Evolutionary conservation across 257 asterid species (phyloP).

Genomic region (Misopates orontium): DNA sequence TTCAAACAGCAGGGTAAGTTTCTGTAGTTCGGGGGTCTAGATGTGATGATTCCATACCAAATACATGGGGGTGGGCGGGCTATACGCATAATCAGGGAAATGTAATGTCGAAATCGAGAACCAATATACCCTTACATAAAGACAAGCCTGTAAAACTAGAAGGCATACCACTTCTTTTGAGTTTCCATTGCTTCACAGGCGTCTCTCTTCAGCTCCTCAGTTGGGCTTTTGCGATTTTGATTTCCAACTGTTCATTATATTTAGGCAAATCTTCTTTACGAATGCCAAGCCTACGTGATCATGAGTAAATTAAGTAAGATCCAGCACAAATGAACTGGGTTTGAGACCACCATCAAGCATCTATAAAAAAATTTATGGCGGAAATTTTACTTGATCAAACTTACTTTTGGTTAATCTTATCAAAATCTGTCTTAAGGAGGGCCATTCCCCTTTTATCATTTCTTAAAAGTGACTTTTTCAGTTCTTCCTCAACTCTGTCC

Average conservation of each 20-base stretch:
- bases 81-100: too few species aligned
- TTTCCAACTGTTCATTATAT: conserved; percentile 81
- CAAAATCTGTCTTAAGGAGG: conserved; percentile 74
- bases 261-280: conserved; percentile 78
- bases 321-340: too few species aligned
- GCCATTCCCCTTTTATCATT: conserved; percentile 89
- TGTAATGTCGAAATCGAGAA: background rate
- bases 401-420: conserved; percentile 91
- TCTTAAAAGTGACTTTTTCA: conserved; percentile 84
- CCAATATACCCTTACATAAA: background rate
- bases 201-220: conserved; percentile 80
- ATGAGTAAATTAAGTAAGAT: too few species aligned
- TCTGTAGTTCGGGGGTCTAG: too few species aligned
- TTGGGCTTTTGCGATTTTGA: conserved; percentile 85
- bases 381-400: conserved; percentile 29
- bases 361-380: too few species aligned
- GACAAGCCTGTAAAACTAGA: background rate
- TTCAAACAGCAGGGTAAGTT: too few species aligned
- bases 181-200: conserved; percentile 90
- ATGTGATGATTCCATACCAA: too few species aligned
- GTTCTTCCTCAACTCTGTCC: conserved; percentile 85
- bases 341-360: too few species aligned
- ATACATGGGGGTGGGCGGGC: background rate
- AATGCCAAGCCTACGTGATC: conserved; percentile 73
- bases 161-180: conserved; percentile 72